Evolutionary conservation across 2,329 filamentous ascomycete species (phyloP).

Genomic region (Verticillium longisporum): DNA sequence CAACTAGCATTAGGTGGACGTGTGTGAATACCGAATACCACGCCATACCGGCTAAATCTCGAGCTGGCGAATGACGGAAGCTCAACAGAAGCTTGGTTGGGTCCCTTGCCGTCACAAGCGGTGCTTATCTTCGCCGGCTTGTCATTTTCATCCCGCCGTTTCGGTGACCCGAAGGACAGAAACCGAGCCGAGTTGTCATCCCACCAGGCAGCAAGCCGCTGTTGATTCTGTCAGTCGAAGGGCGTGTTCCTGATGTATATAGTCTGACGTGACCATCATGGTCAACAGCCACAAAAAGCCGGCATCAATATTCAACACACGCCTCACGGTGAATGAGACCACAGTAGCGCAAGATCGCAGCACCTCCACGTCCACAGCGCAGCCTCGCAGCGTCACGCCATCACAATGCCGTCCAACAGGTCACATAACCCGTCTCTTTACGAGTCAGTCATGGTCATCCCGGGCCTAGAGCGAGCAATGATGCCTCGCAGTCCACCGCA

Average conservation of each 20-base stretch:
- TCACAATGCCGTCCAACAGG: neutral
- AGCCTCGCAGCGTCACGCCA: neutral
- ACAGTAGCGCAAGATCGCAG: no score
- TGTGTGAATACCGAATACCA: no score
- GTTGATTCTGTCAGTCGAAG: neutral
- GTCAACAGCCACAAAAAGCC: neutral
- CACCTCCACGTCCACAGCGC: neutral
- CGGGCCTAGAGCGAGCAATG: neutral
- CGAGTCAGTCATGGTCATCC: neutral
- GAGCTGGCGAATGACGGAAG: no score
- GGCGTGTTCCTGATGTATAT: neutral
- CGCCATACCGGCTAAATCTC: no score
- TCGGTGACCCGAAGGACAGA: neutral
- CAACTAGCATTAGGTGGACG: no score
- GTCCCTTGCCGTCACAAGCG: neutral
- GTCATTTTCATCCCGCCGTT: neutral
- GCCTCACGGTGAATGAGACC: no score
- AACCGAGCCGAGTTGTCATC: neutral
- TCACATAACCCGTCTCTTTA: neutral
- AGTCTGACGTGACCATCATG: neutral
- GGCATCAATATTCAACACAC: neutral
- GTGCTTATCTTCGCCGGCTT: neutral
- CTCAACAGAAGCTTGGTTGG: neutral
- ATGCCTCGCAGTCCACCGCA: neutral
- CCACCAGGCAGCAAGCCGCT: neutral